Evolutionary conservation across 257 asterid genomes (phyloP), one percentile per base, ranked within the genome.

Genomic region (Scutellaria baicalensis): DNA sequence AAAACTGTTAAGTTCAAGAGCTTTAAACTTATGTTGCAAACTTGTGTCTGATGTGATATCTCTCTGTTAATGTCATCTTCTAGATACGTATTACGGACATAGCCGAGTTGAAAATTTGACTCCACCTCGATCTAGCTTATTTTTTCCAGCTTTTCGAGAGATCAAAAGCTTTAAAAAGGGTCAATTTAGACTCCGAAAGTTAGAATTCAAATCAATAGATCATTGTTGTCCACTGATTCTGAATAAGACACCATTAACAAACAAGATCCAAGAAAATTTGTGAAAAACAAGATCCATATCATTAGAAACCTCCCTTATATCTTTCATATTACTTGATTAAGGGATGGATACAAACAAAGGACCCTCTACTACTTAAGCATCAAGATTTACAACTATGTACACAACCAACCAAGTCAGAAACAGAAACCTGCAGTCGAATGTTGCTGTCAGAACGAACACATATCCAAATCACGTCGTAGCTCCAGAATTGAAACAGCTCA

Each of bases 361-460:
- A 4, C 6, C 63, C 58, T 23, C 31, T 27, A 27, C 2, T 36
- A 55, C 59, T 52, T 49, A 49, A 27, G 64, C 36, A 54, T 55
- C 66, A 44, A 20, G 60, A 72, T 76, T 52, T 80, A 80, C 81
- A 76, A 66, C 54, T 27, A 27, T 62, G 71, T 71, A 75, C 78
- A 59, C 50, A 35, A 42, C 56, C 63, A 57, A 47, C 56, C 63
- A 57, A 47, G 68, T 13, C 45, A 27, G n/a, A 35, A 44, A 44
- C 70, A 70, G 14, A 51, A 49, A n/a, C 54, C 16, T 38, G 64
- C 27, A 16, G 33, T 14, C 47, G 8, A 42, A 31, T 27, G 40
- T 27, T 63, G 62, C 66, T 9, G 11, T 35, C 64, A 6, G 9
- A 38, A 16, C 20, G 1, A 4, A 16, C 4, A 64, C 45, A 23